Evolutionary conservation across 257 asterid species (phyloP), one percentile per base, ranked within the genome.

Genomic region (Gentiana straminea): DNA sequence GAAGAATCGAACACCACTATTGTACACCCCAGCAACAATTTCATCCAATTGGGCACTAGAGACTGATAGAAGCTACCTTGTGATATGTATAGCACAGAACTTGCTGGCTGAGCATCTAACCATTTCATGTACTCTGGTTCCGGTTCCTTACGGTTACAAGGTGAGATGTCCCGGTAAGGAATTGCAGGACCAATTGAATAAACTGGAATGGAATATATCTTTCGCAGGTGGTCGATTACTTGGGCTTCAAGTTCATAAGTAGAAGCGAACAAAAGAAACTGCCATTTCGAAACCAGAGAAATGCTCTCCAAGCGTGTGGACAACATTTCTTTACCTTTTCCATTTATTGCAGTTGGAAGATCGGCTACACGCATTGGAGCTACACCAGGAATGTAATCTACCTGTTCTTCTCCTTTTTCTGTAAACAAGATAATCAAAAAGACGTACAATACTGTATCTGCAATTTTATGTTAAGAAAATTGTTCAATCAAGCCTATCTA

Each of bases 361-460:
- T 83, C 88, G 7, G 61, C 54, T 2, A 77, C 1, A 10, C 72
- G 75, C 39, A 68, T 46, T 6, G 84, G 65, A 7, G 83, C 13
- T 5, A 86, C 70, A 45, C 94, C 94, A 0, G 91, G 94, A 9
- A 83, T 70, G 72, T 76, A 74, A 37, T 80, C 78, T 11, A 80
- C 75, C 1, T 63, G 47, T 1, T 62, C 81, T 4, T 80, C 68
- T 45, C 75, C 77, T 58, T 60, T 73, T n/a, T 52, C 89, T 78
- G 44, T 53, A 6, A 12, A 33, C 43, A 35, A 34, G 44, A 53
- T 33, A 53, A 53, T 12, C 15, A 49, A 49, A 13, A 15, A 49
- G 5, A 49, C 3, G 1, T 32, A 52, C 34, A 33, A 52, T 24
- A 24, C 24, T 24, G 24, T 24, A 24, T 24, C 24, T 24, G 24